A percentile compares a stretch with the other conserved stretches of the same genome.
These are phyloP conservation scores for Dothiorella sarmentorum DNA, from an alignment of 2,329 filamentous ascomycete species.

Conservation along the genomic window DNA sequence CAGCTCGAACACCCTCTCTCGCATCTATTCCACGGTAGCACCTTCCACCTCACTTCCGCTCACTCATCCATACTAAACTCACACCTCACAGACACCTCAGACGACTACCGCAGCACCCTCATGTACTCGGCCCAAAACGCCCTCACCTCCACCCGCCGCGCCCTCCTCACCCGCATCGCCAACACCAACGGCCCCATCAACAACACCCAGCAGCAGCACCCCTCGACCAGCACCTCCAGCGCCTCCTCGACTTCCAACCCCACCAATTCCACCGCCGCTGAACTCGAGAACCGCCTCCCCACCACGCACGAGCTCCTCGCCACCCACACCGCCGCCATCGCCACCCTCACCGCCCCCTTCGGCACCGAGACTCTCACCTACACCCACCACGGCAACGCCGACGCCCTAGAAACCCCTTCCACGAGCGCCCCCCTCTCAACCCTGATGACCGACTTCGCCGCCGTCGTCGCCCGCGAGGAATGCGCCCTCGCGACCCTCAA, in stretches of 20 bases:
- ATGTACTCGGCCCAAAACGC: constrained; percentile 22
- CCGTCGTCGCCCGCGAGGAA: constrained; percentile 23
- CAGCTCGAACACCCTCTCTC: constrained; percentile 28
- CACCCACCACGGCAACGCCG: no score
- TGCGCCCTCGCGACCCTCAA: constrained; percentile 25
- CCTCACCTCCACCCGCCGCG: constrained; percentile 23
- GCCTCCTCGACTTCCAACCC: constrained; percentile 24
- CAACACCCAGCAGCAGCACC: constrained; percentile 22
- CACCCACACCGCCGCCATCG: constrained; percentile 23
- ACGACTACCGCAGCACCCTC: constrained; percentile 28
- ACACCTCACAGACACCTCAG: constrained; percentile 26
- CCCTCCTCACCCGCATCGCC: constrained; percentile 21
- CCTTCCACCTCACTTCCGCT: background rate
- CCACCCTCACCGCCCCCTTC: constrained; percentile 25
- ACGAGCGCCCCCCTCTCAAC: no score
- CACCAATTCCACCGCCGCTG: constrained; percentile 21
- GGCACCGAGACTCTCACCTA: constrained; percentile 23
- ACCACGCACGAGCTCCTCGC: constrained; percentile 23
- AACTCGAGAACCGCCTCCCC: constrained; percentile 17
- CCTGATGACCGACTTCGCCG: constrained; percentile 27
- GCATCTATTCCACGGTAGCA: constrained; percentile 29
- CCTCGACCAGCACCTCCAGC: constrained; percentile 26
- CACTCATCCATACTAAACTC: background rate
- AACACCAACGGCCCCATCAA: constrained; percentile 7
- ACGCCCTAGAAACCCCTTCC: no score